Evolutionary conservation across 345 rosid genomes (phyloP).

Genomic region (Ceriops zippeliana): DNA sequence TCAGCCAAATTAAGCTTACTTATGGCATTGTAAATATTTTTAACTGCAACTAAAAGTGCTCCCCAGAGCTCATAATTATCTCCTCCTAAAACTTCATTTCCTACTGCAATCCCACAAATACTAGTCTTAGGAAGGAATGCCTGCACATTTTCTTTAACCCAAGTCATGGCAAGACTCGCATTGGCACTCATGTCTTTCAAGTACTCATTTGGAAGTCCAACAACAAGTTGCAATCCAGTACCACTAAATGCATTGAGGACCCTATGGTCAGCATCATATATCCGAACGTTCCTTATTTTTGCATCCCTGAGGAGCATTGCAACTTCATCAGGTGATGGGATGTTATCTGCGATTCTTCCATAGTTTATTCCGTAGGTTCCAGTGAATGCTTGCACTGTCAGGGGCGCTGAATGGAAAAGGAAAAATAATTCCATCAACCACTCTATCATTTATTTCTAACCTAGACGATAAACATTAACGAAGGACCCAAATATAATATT

Average conservation of each 20-base stretch:
- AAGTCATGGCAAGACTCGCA: conserved; percentile 63
- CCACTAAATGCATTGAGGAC: conserved; percentile 91
- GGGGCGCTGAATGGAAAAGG: conserved; percentile 34
- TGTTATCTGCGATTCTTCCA: conserved; percentile 90
- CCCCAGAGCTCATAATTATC: conserved; percentile 51
- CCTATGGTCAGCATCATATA: conserved; percentile 77
- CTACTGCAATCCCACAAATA: conserved; percentile 82
- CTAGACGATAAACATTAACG: neutral
- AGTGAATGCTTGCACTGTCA: conserved; percentile 51
- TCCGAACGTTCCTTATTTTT: conserved; percentile 81
- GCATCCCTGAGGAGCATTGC: conserved; percentile 69
- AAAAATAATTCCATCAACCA: conserved; percentile 7
- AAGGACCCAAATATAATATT: neutral
- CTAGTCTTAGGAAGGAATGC: conserved; percentile 77
- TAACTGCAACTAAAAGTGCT: conserved; percentile 70
- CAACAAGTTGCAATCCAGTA: conserved; percentile 74
- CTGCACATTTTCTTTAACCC: conserved; percentile 88
- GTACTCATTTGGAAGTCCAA: conserved; percentile 75
- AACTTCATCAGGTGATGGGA: conserved; percentile 88
- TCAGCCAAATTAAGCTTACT: conserved; percentile 51
- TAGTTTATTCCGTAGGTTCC: conserved; percentile 97
- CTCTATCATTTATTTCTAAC: conserved; percentile 8
- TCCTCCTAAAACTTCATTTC: conserved; percentile 86
- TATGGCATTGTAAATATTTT: conserved; percentile 66
- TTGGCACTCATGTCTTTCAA: conserved; percentile 69